Evolutionary conservation across 495 filamentous ascomycete genomes (phyloP), one percentile per base, ranked within the genome.

Genomic region (Aspergillus avenaceus): DNA sequence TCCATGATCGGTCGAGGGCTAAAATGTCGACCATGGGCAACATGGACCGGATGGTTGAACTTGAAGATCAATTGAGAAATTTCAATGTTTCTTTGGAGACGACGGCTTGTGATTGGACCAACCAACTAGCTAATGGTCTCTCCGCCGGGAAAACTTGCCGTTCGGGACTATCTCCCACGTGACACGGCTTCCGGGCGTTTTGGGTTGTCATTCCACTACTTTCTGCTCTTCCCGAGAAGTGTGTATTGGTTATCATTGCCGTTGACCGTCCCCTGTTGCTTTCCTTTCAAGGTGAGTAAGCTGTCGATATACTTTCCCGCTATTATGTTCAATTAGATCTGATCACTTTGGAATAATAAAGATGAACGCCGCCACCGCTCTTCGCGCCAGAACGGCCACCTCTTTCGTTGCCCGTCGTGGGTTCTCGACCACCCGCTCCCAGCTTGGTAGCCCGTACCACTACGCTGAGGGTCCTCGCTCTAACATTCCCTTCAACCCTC

Each of bases 401-500:
- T 73, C 78, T 45, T 63, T 84, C 61, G 80, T 90, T 72, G 82
- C 85, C 80, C 89, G 91, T 75, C 91, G 93, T 65, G 90, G 87
- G 74, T 95, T 98, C 83, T 85, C 90, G 72, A 84, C 89, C 66
- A 95, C 91, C 67, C 86, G 88, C 56, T 74, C 86, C 67, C 92
- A 87, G 72, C 73, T 93, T 58, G 82, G 81, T 50, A 93, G 89
- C 64, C 91, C 91, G 23, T 95, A 95, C 81, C 93, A 98, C 80
- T 98, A 98, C 77, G 87, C 91, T 53, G 95, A 97, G 79, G 95
- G 93, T 46, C 93, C 95, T 61, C 84, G 84, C 65, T 84, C 80
- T 77, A 97, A 96, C 79, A 74, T 98, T 52, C 93, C 93, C 53
- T 98, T 98, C 84, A 95, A 98, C 79, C 84, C 95, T 56, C 74